A percentile compares a stretch with the other conserved stretches of the same genome.
phyloP scores from a whole-genome alignment of 225 moss, liverwort and hornwort species.

The Pseudisothecium myosuroides region DNA sequence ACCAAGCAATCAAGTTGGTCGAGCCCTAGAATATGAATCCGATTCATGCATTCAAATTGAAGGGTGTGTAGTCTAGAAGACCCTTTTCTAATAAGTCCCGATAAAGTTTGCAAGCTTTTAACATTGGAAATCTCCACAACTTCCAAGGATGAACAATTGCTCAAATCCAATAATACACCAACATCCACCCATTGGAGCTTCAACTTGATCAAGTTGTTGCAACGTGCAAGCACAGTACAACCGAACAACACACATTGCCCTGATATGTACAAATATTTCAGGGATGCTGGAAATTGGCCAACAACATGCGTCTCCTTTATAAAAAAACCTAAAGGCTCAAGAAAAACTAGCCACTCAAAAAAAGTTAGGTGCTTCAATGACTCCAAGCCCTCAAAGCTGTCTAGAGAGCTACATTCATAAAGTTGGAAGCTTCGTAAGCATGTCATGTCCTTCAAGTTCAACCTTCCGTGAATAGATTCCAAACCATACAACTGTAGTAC shows the following conservation, averaged over 20 bases:
- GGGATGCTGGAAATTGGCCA: not conserved
- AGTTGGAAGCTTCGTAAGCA: not conserved
- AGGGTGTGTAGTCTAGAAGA: no score
- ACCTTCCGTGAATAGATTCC: rapidly evolving
- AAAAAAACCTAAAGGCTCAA: no score
- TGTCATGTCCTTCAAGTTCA: not conserved
- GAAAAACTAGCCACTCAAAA: no score
- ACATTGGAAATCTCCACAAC: rapidly evolving
- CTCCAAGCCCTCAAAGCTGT: not conserved
- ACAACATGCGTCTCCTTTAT: not conserved
- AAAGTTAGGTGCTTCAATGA: not conserved
- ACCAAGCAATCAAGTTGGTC: no score
- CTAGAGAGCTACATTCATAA: rapidly evolving
- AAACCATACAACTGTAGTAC: not conserved
- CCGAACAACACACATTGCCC: rapidly evolving
- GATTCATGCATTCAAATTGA: rapidly evolving
- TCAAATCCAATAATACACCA: not conserved
- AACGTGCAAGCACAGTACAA: rapidly evolving
- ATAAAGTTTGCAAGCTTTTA: no score
- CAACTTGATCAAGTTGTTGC: not conserved
- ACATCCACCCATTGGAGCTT: rapidly evolving
- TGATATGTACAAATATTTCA: rapidly evolving
- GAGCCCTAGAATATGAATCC: no score
- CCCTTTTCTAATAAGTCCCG: no score
- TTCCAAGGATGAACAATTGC: no score